Evolutionary conservation across 352 stramenopile species (phyloP), one percentile per base, ranked within the genome.

Genomic region (Phytophthora podocarpi): DNA sequence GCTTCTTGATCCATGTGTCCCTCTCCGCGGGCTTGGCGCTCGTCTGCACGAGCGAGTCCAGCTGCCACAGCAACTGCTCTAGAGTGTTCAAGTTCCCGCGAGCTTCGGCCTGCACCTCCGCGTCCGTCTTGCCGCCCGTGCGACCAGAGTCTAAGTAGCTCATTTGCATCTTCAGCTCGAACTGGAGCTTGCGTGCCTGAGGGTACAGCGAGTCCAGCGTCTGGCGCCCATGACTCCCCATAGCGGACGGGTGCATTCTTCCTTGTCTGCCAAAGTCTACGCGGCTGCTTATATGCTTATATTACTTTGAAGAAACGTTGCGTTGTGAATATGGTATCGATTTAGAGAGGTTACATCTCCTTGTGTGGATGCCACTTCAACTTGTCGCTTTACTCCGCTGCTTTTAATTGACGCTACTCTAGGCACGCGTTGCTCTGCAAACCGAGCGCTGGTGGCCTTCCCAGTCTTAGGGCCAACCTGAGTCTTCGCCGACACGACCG

Each of bases 121-220:
- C 69, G 53, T 80, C 66, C n/a, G 69, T 82, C 36, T 74, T 76
- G 40, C 72, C 76, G 32, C 77, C 78, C 21, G 62, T 78, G 26
- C 72, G 76, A 0, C 78, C 76, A 5, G 80, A 87, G 54, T 95
- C 86, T 39, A 95, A 42, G 66, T 93, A 95, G 59, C 79, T 90
- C 61, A 95, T 84, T 70, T 95, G 86, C 80, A 91, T 93, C 74
- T 95, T 95, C 58, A 95, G 80, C 65, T 95, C 86, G 66, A 92
- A 95, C 64, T 93, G 84, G 35, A 93, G 74, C 70, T 95, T 95
- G 32, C 83, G 74, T 20, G 83, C 85, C 70, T 90, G 85, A 20
- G 84, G 82, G 45, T 92, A 92, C 59, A 95, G 77, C 64, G 83
- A 78, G 47, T 82, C 76, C 34, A 92, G 70, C 62, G 83, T 85